phyloP scores from a whole-genome alignment of 1,139 yeast genomes.

The Ogataea hybrid region DNA sequence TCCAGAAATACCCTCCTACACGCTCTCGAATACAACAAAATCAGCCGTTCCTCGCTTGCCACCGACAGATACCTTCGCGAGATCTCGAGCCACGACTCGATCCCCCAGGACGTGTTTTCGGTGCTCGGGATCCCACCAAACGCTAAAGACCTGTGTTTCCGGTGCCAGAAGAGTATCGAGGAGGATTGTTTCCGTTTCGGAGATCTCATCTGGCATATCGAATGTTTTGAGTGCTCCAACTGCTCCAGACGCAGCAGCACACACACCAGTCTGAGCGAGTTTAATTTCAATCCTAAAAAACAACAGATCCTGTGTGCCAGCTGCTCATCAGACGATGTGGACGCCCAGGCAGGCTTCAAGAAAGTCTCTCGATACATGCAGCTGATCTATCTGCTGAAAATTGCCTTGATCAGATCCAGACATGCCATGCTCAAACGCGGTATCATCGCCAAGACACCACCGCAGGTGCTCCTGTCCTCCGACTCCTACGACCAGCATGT shows the following conservation, averaged over 20 bases:
- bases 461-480: slow-evolving; percentile 4
- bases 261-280: slow-evolving; percentile 39
- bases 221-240: slow-evolving; percentile 63
- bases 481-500: slow-evolving; percentile 34
- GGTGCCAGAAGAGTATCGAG: slow-evolving; percentile 77
- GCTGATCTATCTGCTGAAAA: slow-evolving; percentile 71
- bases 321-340: slow-evolving; percentile 52
- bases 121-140: slow-evolving; percentile 54
- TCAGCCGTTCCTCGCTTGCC: slow-evolving; percentile 57
- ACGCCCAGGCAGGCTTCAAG: slow-evolving; percentile 55
- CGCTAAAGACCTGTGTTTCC: slow-evolving; percentile 75
- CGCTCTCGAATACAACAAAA: slow-evolving; percentile 66
- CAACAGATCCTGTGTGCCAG: slow-evolving; percentile 52
- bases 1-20: slow-evolving; percentile 78
- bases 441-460: slow-evolving; percentile 2
- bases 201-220: slow-evolving; percentile 75
- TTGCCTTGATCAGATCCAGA: slow-evolving; percentile 79
- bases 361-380: slow-evolving; percentile 70
- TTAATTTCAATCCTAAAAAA: slow-evolving; percentile 40
- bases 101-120: slow-evolving; percentile 41
- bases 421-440: slow-evolving; percentile 52
- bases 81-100: slow-evolving; percentile 46
- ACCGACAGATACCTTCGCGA: slow-evolving; percentile 60
- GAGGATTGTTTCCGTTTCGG: slow-evolving; percentile 67
- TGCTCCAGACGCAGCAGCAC: slow-evolving; percentile 46